Base-by-base conservation (phyloP, 2,329 filamentous ascomycete genomes). In the Neofusicoccum umdonicola region DNA sequence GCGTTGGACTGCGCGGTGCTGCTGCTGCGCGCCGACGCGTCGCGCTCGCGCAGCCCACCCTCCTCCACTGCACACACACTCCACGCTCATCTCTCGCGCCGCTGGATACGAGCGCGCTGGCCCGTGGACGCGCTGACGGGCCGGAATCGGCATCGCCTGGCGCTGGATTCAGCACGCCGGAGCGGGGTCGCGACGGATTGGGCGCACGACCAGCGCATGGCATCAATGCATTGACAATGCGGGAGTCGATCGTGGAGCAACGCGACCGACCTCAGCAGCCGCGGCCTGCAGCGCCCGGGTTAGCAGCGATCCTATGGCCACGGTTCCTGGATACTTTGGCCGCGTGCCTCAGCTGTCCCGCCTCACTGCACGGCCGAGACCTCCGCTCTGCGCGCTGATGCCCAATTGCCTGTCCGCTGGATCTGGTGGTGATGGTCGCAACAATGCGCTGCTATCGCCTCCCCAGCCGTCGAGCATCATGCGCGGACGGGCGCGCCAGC, bases 171-270 rank as follows among this genome's bases (percentile, higher is more conserved):
- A n/a, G 54, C 52, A 31, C 7, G 15, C 19, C 4, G 12, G 22
- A 44, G 56, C 56, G 56, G 56, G 56, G 56, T 47, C 31, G 31
- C 41, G 56, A 60, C 56, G 56, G 56, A 60, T 60, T 60, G 41
- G 56, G 56, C 22, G n/a, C 52, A 7, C 52, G 52, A 7, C 48
- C 12, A 51, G 6, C 48, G 31, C 17, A 34, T 39, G 34, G 15
- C 41, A 31, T 31, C 27, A 31, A 31, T 31, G 27, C 27, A 22
- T 22, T 22, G 19, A 22, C 19, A 22, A 22, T 22, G 19, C 19
- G 19, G 19, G 19, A 22, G 19, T 22, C 19, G 27, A 31, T 7
- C 27, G 27, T 31, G 27, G 27, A 31, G 27, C 27, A 5, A 31
- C 7, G 27, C 27, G 37, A 11, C 37, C 13, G 37, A 39, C 37